phyloP scores from a whole-genome alignment of 768 basidiomycete species.

The Cyclocybe cylindracea region DNA sequence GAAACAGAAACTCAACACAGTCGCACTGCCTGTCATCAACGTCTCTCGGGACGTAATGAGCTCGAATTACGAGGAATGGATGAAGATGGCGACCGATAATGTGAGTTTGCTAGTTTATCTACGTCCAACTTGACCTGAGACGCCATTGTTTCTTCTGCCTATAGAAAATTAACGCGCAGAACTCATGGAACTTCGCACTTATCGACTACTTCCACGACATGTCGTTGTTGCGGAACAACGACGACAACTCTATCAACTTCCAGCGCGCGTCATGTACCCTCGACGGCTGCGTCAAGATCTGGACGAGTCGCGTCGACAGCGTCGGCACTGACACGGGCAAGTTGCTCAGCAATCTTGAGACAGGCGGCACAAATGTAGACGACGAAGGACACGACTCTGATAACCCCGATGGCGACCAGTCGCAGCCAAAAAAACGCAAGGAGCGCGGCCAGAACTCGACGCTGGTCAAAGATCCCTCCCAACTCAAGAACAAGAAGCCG shows the following conservation, averaged over 20 bases:
- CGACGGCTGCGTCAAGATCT: conserved; percentile 99
- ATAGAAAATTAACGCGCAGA: conserved; percentile 98
- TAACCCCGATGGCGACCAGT: conserved; percentile 67
- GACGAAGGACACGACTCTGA: conserved; percentile 63
- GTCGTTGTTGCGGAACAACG: conserved; percentile 89
- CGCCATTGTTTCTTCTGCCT: conserved; percentile 7
- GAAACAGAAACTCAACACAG: conserved; percentile 64
- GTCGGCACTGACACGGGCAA: conserved; percentile 97
- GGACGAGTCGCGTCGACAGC: conserved; percentile 96
- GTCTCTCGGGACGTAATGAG: conserved; percentile 83
- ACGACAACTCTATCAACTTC: conserved; percentile 97
- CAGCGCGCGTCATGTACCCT: conserved; percentile 97
- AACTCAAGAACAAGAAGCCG: conserved; percentile 87
- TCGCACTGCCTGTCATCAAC: conserved; percentile 58
- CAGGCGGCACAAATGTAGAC: conserved; percentile 51
- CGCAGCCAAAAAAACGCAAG: conserved; percentile 64
- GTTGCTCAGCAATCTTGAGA: conserved; percentile 84
- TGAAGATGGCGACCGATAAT: conserved; percentile 99
- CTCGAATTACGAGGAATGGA: conserved; percentile 98
- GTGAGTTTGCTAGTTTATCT: conserved; percentile 45
- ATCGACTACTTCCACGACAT: conserved; percentile 99
- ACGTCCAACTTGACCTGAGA: conserved; percentile 2
- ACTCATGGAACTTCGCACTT: conserved; percentile 97
- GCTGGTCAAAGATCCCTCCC: conserved; percentile 81
- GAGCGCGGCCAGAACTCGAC: conserved; percentile 74